Conservation (phyloP, 2,329 filamentous ascomycete species). For the Penicillium sp. region DNA sequence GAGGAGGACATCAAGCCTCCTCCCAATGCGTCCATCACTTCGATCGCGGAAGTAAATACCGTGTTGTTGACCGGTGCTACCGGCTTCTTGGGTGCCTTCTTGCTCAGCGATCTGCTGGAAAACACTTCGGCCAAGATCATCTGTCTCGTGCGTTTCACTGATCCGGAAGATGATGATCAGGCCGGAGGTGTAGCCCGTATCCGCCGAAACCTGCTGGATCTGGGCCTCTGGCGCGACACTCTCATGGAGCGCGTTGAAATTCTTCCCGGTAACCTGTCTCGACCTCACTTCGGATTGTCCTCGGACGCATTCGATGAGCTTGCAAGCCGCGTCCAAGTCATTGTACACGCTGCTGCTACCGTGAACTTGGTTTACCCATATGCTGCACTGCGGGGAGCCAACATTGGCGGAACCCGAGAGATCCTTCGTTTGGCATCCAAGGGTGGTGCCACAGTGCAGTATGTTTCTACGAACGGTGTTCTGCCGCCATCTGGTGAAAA, state of each 20-base stretch:
- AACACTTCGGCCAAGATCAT: conserved; percentile 68
- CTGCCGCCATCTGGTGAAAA: conserved; percentile 65
- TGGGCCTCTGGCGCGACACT: conserved; percentile 74
- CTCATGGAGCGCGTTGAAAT: conserved; percentile 79
- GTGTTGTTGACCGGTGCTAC: conserved; percentile 74
- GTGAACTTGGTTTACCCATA: conserved; percentile 84
- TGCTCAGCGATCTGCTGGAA: conserved; percentile 69
- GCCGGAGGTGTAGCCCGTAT: conserved; percentile 71
- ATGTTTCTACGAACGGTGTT: conserved; percentile 79
- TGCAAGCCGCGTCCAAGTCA: conserved; percentile 66
- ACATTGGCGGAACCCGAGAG: conserved; percentile 77
- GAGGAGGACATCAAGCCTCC: conserved; percentile 68
- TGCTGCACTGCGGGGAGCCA: conserved; percentile 70
- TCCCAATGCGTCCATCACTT: conserved; percentile 54
- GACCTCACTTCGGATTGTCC: conserved; percentile 68
- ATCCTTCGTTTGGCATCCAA: conserved; percentile 70
- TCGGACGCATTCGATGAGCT: conserved; percentile 66
- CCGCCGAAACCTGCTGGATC: conserved; percentile 73
- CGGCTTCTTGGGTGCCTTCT: conserved; percentile 74
- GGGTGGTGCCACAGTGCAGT: conserved; percentile 71
- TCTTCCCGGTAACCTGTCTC: conserved; percentile 70
- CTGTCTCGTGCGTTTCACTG: conserved; percentile 72
- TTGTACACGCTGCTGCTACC: conserved; percentile 75
- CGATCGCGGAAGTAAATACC: conserved; percentile 66
- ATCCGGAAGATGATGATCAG: conserved; percentile 64